Conservation (phyloP, 2,329 filamentous ascomycete species). For the Talaromyces piceae region DNA sequence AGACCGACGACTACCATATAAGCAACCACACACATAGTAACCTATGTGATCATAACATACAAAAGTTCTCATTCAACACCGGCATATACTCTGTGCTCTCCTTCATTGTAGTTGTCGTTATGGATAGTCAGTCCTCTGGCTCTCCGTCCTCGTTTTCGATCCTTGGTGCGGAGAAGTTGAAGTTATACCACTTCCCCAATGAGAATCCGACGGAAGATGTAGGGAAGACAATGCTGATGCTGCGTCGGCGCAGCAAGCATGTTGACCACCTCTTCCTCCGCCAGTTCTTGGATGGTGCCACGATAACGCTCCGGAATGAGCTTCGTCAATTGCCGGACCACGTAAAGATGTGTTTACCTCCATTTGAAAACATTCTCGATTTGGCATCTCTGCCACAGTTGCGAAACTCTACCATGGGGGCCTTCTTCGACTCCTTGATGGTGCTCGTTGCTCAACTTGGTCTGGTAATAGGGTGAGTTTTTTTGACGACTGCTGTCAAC, state of each 20-base stretch:
- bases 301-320: neutral
- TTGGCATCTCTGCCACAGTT: neutral
- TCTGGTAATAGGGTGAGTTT: neutral
- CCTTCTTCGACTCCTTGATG: neutral
- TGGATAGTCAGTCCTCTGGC: neutral
- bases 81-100: neutral
- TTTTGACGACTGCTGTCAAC: neutral
- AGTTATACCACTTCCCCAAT: neutral
- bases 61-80: neutral
- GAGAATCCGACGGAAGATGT: neutral
- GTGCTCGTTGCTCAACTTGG: neutral
- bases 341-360: neutral
- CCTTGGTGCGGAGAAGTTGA: neutral
- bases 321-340: neutral
- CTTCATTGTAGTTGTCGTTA: neutral
- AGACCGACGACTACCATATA: neutral
- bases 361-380: constrained; percentile 3
- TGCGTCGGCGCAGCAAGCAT: neutral
- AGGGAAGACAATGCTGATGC: neutral
- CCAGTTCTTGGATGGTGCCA: constrained; percentile 1
- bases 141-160: neutral
- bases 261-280: constrained; percentile 1
- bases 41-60: neutral
- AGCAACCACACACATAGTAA: neutral
- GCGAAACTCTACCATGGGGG: neutral